Evolutionary conservation across 129 eudicot genomes (phyloP).

Genomic region (Artemisia tridentata): DNA sequence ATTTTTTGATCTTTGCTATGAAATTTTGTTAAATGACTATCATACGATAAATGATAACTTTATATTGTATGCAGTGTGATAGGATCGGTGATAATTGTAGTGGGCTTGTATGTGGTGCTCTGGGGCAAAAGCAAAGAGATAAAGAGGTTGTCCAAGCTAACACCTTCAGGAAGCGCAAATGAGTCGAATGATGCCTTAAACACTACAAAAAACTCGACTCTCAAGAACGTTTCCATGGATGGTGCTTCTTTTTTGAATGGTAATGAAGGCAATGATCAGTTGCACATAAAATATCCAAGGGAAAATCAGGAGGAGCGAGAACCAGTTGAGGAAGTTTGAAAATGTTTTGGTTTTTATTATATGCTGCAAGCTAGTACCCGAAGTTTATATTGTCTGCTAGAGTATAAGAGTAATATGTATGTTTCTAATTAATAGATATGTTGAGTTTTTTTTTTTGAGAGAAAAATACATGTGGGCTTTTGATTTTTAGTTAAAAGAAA

Average conservation of each 20-base stretch:
- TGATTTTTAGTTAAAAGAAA: no score
- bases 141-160: slow-evolving; percentile 21
- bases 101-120: slow-evolving; percentile 57
- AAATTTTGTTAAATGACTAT: background rate
- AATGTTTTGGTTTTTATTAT: background rate
- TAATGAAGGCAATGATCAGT: slow-evolving; percentile 15
- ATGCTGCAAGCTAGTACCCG: background rate
- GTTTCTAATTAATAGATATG: no score
- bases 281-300: background rate
- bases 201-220: background rate
- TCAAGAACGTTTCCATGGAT: background rate
- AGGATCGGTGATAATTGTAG: slow-evolving; percentile 44
- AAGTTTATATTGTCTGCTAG: no score
- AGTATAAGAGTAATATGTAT: no score
- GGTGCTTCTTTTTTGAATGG: background rate
- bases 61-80: slow-evolving; percentile 35
- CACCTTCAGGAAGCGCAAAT: slow-evolving; percentile 20
- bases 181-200: slow-evolving; percentile 14
- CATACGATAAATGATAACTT: background rate
- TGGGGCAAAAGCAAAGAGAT: slow-evolving; percentile 65
- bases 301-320: background rate
- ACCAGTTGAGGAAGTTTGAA: background rate
- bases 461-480: no score
- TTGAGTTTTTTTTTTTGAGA: no score
- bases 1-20: background rate